Base-by-base conservation (phyloP, 768 basidiomycete species). In the Macrolepiota albuminosa region DNA sequence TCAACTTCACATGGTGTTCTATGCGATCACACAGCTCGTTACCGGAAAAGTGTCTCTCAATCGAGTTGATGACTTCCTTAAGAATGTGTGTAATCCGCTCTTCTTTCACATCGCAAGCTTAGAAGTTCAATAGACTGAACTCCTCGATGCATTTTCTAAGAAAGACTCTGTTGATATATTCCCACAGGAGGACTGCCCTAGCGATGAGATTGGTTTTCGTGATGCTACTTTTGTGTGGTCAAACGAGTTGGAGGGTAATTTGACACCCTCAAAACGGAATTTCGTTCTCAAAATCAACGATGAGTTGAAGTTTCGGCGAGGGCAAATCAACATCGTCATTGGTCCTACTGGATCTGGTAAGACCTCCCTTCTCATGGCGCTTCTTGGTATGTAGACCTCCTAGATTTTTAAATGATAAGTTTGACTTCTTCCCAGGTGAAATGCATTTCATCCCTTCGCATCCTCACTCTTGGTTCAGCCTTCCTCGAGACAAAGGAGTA, bases 401-500 rank as follows among this genome's bases (percentile, higher is more conserved):
- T 14, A 24, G n/a, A 14, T 24, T 29, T 33, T 52, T 13, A n/a
- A 5, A 45, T 34, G 33, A 34, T 14, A 31, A 34, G 21, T 24
- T 43, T 56, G 26, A 54, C 31, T 2, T 29, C 43, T 51, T 24
- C 6, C 3, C 54, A 78, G 80, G 86, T 37, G 87, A 89, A 71
- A 83, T 90, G 84, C 85, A 88, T 68, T 85, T 84, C 66, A 70
- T 79, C 10, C 81, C 79, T 2, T 73, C 74, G 8, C 69, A 72
- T 9, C 75, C 81, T 1, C 78, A 81, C 46, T 84, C 88, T 0
- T 88, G 83, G 80, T 89, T 80, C 70, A 84, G 82, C 62, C 80
- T 93, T 6, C 91, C 91, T 29, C 76, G 89, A 3, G 74, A 73
- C 4, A 78, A 78, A 1, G 90, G 91, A 6, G 80, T 95, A 42